Base-by-base conservation (phyloP, 2,329 filamentous ascomycete species). In the Talaromyces pinophilus region DNA sequence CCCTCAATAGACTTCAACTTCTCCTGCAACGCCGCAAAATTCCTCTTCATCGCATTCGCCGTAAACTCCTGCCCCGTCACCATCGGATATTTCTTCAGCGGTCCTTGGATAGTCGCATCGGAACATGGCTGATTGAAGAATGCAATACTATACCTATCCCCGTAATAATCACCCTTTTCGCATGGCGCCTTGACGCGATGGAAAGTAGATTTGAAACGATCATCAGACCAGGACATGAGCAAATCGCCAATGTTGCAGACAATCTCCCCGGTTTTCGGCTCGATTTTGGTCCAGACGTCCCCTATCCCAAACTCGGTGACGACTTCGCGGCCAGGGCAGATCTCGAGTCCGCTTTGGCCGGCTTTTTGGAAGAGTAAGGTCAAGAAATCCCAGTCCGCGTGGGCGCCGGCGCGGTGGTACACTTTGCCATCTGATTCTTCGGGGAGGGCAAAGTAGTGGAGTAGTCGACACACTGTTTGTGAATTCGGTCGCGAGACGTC, bases 241-340 rank as follows among this genome's bases (percentile, higher is more conserved):
- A 90, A 77, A 72, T 90, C 87, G 3, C 88, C 88, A 67, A 89
- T 87, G 70, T 89, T 89, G 75, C 87, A 89, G 8, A 90, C 84
- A 64, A 88, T 86, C 67, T 83, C 83, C 0, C 82, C 85, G 0
- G 79, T 78, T 1, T 73, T 76, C 5, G 84, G 84, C 68, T 86
- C 83, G n/a, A 90, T 82, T 67, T 86, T 86, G 10, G 87, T 90
- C 88, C 88, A 90, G 0, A 76, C 76, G 71, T 89, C 86, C 1
- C 86, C 85, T 55, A 83, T 81, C 0, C 83, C 87, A 69, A 87
- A 89, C 3, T 82, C 81, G 0, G 86, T 89, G 7, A 84, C 82
- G 2, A 82, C 84, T 73, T 89, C 87, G 17, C 87, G 80, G 0
- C 87, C 87, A 0, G 87, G 87, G 70, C 87, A 90, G 64, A 90